Conservation (phyloP, 192 early-diverging fungal species). For the Dissophora globulifera region DNA sequence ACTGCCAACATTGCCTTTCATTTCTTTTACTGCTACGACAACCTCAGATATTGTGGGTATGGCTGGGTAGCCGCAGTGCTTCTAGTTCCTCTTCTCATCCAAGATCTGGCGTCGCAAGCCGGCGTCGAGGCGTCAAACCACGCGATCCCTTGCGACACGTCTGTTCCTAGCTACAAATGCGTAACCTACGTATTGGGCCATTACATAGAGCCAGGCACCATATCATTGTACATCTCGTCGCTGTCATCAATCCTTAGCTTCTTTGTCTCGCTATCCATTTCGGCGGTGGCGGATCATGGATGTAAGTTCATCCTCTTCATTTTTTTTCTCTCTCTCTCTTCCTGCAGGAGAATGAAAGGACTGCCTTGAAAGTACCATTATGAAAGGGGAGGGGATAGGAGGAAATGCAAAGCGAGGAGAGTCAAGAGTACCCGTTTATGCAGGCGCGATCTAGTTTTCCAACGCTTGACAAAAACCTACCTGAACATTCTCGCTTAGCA, state of each 20-base stretch:
- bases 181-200: slow-evolving; percentile 14
- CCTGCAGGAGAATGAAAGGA: not conserved
- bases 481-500: too few relatives aligned
- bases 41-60: slow-evolving; percentile 25
- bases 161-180: slow-evolving; percentile 26
- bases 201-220: slow-evolving; percentile 31
- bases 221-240: slow-evolving; percentile 49
- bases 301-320: slow-evolving; percentile 13
- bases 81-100: slow-evolving; percentile 25
- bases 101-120: slow-evolving; percentile 29
- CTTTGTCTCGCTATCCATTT: slow-evolving; percentile 47
- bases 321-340: not conserved
- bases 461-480: too few relatives aligned
- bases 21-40: not conserved
- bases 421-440: too few relatives aligned
- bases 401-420: too few relatives aligned
- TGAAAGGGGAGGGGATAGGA: too few relatives aligned
- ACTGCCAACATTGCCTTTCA: not conserved
- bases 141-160: slow-evolving; percentile 21
- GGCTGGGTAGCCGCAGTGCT: slow-evolving; percentile 9
- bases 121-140: slow-evolving; percentile 20
- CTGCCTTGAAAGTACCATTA: not conserved
- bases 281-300: slow-evolving; percentile 55
- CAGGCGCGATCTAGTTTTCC: too few relatives aligned
- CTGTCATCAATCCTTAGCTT: slow-evolving; percentile 50